These are phyloP conservation scores for Penicillium corylophilum DNA, from an alignment of 2,329 filamentous ascomycete species.

Conservation along the genomic window DNA sequence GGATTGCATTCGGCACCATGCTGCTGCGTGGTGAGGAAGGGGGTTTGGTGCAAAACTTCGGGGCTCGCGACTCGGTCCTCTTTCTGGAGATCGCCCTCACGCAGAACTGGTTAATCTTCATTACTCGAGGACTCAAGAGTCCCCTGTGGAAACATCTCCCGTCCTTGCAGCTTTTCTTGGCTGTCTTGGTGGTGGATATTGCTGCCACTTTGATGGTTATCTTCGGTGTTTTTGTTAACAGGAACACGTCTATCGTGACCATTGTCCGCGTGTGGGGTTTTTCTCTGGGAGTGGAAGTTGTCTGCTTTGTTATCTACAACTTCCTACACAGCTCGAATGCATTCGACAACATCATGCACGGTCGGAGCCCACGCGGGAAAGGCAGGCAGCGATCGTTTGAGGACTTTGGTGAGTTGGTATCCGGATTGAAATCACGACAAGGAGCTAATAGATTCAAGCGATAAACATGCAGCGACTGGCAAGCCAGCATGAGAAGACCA, in stretches of 20 bases:
- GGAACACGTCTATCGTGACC: constrained; percentile 73
- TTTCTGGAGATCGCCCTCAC: constrained; percentile 89
- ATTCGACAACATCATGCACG: constrained; percentile 93
- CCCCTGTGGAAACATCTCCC: constrained; percentile 89
- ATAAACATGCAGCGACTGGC: constrained; percentile 87
- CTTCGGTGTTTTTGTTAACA: constrained; percentile 76
- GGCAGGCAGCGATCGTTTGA: constrained; percentile 79
- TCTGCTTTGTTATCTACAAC: constrained; percentile 82
- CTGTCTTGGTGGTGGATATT: constrained; percentile 78
- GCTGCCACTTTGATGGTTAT: constrained; percentile 81
- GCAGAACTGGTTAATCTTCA: constrained; percentile 96
- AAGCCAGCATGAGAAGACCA: constrained; percentile 85
- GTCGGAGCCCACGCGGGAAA: constrained; percentile 77
- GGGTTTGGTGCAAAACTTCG: constrained; percentile 88
- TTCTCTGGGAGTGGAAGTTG: constrained; percentile 71
- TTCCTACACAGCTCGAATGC: constrained; percentile 75
- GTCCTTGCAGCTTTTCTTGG: constrained; percentile 78
- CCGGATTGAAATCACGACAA: not conserved
- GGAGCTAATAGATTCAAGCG: constrained; percentile 60
- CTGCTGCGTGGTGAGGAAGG: constrained; percentile 65
- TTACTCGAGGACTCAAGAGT: constrained; percentile 87
- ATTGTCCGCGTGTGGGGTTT: constrained; percentile 90
- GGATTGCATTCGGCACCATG: constrained; percentile 88
- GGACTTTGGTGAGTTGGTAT: constrained; percentile 72
- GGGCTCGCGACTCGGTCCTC: constrained; percentile 75